These are phyloP conservation scores for Neofusicoccum laricinum DNA, from an alignment of 2,329 filamentous ascomycete species.

Conservation along the genomic window DNA sequence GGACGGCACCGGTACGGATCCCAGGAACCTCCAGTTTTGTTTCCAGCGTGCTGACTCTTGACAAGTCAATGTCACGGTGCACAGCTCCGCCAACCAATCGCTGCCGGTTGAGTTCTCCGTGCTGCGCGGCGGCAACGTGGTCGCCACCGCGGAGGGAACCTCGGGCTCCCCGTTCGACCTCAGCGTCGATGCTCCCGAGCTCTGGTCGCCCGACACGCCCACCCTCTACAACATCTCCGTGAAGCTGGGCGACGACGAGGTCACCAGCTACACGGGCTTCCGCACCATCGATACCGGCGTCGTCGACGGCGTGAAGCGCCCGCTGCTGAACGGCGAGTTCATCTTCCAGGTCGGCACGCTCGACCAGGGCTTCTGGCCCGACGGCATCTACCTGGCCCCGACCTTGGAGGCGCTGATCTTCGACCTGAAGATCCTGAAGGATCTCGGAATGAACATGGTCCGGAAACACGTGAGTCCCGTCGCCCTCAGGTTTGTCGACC, in stretches of 20 bases:
- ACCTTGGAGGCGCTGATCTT: conserved; percentile 66
- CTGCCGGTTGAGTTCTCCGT: conserved; percentile 39
- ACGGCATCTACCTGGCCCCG: conserved; percentile 65
- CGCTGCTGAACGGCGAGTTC: conserved; percentile 66
- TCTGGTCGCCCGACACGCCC: conserved; percentile 65
- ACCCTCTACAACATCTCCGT: conserved; percentile 64
- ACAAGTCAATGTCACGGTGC: conserved; percentile 56
- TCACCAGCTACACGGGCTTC: conserved; percentile 68
- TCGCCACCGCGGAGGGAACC: conserved; percentile 45
- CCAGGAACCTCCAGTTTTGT: neutral
- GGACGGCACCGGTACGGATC: conserved; percentile 29
- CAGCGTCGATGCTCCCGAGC: conserved; percentile 50
- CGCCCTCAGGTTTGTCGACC: neutral
- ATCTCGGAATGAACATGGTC: conserved; percentile 66
- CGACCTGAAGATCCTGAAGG: conserved; percentile 63
- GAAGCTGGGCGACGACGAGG: conserved; percentile 49
- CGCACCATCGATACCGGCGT: conserved; percentile 58
- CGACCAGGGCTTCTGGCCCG: conserved; percentile 71
- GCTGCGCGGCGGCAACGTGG: conserved; percentile 35
- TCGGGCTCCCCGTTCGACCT: conserved; percentile 56
- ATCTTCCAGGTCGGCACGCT: conserved; percentile 66
- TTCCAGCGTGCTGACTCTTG: neutral
- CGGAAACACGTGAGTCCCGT: conserved; percentile 62
- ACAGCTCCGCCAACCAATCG: conserved; percentile 42
- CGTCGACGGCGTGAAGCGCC: conserved; percentile 58